A percentile compares a stretch with the other conserved stretches of the same genome.
Evolutionary conservation across 768 basidiomycete species (phyloP).

Genomic region (Phanerochaete carnosa): DNA sequence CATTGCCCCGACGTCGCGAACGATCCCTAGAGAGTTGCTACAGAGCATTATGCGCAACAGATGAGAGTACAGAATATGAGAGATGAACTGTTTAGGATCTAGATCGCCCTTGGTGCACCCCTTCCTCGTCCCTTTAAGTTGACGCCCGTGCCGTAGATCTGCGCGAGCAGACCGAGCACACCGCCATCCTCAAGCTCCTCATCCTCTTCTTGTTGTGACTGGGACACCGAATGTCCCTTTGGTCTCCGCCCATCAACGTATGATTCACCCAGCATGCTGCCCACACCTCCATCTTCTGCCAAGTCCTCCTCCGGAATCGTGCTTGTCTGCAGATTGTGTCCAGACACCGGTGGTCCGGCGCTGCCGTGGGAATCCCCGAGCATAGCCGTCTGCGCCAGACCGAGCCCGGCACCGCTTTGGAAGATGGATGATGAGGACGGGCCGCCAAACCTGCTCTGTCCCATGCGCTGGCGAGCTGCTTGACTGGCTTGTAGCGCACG

Average conservation of each 20-base stretch:
- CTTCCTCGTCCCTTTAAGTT: slow-evolving; percentile 27
- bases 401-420: slow-evolving; percentile 39
- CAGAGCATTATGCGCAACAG: neutral
- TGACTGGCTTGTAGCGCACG: slow-evolving; percentile 71
- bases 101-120: slow-evolving; percentile 24
- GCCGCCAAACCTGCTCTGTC: slow-evolving; percentile 16
- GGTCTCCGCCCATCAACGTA: slow-evolving; percentile 68
- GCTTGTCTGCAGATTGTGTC: slow-evolving; percentile 5
- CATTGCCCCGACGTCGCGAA: neutral
- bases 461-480: slow-evolving; percentile 34
- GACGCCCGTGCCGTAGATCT: slow-evolving; percentile 65
- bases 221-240: slow-evolving; percentile 19
- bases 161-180: slow-evolving; percentile 78
- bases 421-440: slow-evolving; percentile 35
- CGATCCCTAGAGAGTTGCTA: neutral
- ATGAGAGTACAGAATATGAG: neutral
- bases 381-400: slow-evolving; percentile 66
- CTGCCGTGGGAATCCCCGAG: slow-evolving; percentile 77
- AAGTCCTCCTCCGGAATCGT: slow-evolving; percentile 45
- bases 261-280: slow-evolving; percentile 63
- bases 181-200: slow-evolving; percentile 75
- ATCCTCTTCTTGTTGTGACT: slow-evolving; percentile 47
- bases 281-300: slow-evolving; percentile 51
- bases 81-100: slow-evolving; percentile 11
- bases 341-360: slow-evolving; percentile 20